Percentiles rank a stretch among this genome's conserved stretches.
Evolutionary conservation across 192 early-diverging fungal genomes (phyloP).

Genomic region (Lunasporangiospora selenospora): DNA sequence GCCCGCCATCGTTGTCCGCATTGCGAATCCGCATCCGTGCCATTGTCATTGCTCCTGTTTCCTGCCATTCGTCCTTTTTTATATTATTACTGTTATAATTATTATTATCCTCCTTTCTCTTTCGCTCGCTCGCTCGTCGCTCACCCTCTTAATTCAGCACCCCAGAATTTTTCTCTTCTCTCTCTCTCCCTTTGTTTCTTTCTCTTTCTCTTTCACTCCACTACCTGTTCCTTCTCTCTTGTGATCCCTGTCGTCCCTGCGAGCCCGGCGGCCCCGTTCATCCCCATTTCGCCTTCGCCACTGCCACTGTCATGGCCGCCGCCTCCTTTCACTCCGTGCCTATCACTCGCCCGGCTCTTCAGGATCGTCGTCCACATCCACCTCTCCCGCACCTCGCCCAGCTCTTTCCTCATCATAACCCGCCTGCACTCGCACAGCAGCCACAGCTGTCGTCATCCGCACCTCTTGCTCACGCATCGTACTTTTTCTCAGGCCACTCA

Average conservation of each 20-base stretch:
- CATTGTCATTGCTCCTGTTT: not conserved
- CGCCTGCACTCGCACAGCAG: not conserved
- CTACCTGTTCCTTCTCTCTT: not conserved
- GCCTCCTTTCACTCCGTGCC: too few relatives aligned
- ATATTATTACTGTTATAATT: not conserved
- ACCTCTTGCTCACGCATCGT: not conserved
- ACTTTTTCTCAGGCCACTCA: not conserved
- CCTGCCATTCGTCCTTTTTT: not conserved
- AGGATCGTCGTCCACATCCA: not conserved
- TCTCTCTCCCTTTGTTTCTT: too few relatives aligned
- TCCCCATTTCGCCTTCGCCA: constrained; percentile 1
- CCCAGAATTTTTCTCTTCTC: too few relatives aligned
- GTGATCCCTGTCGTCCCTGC: not conserved
- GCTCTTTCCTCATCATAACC: not conserved
- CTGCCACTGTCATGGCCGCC: not conserved
- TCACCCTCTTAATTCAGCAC: not conserved
- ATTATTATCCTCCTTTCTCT: not conserved
- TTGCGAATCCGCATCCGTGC: not conserved
- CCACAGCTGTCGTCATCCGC: constrained; percentile 1
- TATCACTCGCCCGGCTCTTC: too few relatives aligned
- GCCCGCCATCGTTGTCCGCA: too few relatives aligned
- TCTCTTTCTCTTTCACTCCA: not conserved
- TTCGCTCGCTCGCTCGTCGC: not conserved
- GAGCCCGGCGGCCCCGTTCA: not conserved
- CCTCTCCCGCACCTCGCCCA: not conserved